Evolutionary conservation across 2,329 filamentous ascomycete genomes (phyloP), one percentile per base, ranked within the genome.

Genomic region (Aureobasidium sp.): DNA sequence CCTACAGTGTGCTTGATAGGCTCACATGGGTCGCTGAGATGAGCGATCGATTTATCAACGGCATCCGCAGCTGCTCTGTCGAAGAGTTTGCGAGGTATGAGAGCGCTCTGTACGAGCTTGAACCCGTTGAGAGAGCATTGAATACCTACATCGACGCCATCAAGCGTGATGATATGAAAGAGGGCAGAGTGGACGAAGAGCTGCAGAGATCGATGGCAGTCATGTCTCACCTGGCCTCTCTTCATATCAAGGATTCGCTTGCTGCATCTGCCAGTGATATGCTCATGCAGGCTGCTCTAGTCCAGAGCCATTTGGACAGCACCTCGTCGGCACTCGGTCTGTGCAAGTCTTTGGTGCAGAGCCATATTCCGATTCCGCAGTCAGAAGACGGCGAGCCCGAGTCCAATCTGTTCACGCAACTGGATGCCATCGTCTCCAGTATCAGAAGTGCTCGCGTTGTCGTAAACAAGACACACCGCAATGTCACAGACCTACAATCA

Each of bases 141-240:
- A 96, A 96, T 69, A 83, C 82, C 60, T 96, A 91, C 84, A 89
- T 97, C 60, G 92, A 96, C 65, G 84, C 84, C 6, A 72, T 96
- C 59, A 86, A 90, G 64, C 85, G 85, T 57, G 91, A 95, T 66
- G 91, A 96, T 60, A 77, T 97, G 51, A 91, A 91, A 73, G 88
- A 93, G 74, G 84, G 87, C 71, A 87, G 90, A 67, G 91, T 91
- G 69, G 86, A 89, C 0, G 84, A 84, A 25, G 90, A 95, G 70
- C 78, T 97, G 38, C 86, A 93, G 68, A 84, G 76, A 15, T 93
- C 89, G 7, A 89, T 95, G 66, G 88, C 90, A 57, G 81, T 96
- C 58, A 86, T 96, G 80, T 83, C 84, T n/a, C 91, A 96, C 71
- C 81, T 96, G 15, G 87, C 85, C 10, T 89, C 93, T 69, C 85